These are phyloP conservation scores for Backusella tuberculispora DNA, from an alignment of 192 early-diverging fungal species.

Conservation along the genomic window DNA sequence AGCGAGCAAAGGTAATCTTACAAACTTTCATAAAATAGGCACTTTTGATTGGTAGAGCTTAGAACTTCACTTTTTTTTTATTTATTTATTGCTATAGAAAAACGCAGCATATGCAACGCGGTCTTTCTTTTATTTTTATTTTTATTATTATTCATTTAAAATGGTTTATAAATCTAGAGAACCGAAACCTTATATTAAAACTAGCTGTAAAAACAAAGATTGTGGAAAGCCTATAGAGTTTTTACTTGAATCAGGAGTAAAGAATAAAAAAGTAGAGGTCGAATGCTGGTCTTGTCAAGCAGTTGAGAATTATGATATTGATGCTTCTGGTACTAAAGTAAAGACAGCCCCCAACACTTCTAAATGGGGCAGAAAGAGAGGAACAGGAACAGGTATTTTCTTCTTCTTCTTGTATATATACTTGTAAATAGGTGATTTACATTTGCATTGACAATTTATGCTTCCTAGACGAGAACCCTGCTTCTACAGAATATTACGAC, in stretches of 20 bases:
- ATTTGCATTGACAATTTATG: slow-evolving; percentile 48
- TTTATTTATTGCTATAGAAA: no score
- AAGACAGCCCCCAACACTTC: slow-evolving; percentile 22
- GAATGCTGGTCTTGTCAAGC: slow-evolving; percentile 60
- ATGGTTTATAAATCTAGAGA: slow-evolving; percentile 52
- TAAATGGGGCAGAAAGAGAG: slow-evolving; percentile 30
- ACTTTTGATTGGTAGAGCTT: no score
- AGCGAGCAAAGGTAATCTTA: no score
- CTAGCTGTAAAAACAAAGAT: slow-evolving; percentile 44
- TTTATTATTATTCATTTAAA: background rate
- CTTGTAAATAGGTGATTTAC: slow-evolving; percentile 88
- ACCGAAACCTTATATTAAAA: slow-evolving; percentile 53
- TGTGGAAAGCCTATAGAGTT: slow-evolving; percentile 59
- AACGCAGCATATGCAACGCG: background rate
- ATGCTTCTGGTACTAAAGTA: slow-evolving; percentile 41
- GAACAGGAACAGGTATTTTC: slow-evolving; percentile 35
- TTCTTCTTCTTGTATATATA: background rate
- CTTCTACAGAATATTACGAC: slow-evolving; percentile 91
- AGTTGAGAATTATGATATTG: slow-evolving; percentile 45
- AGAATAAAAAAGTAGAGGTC: slow-evolving; percentile 46
- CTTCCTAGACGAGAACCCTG: slow-evolving; percentile 67
- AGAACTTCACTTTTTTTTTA: no score
- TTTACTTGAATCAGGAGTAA: slow-evolving; percentile 37
- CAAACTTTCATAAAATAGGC: no score
- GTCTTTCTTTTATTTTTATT: background rate